Percentiles rank a stretch among this genome's conserved stretches.
Evolutionary conservation across 345 rosid genomes (phyloP).

Genomic region (Moricandia arvensis): DNA sequence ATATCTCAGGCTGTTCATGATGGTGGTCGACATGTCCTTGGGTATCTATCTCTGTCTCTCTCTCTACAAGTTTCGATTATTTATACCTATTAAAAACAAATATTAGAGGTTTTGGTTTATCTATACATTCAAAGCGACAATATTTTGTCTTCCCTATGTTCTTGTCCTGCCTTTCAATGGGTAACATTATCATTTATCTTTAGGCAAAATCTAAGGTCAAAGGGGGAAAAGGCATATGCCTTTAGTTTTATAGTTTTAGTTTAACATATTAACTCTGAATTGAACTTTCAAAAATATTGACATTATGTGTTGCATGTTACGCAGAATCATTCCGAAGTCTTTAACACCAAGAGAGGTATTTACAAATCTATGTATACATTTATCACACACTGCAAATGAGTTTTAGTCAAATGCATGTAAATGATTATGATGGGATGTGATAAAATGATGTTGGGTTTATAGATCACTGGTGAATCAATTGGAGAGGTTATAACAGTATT

Average conservation of each 20-base stretch:
- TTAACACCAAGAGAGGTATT: conserved; percentile 79
- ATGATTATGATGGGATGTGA: conserved; percentile 9
- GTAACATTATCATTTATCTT: conserved; percentile 22
- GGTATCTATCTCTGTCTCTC: conserved; percentile 10
- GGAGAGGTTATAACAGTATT: conserved; percentile 85
- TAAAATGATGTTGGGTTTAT: conserved; percentile 4
- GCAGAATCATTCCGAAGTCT: conserved; percentile 82
- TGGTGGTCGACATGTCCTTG: conserved; percentile 44
- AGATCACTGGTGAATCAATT: conserved; percentile 78
- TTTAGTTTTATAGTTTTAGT: neutral
- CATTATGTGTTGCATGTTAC: conserved; percentile 22
- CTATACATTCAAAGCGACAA: conserved; percentile 22
- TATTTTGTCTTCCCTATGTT: conserved; percentile 28
- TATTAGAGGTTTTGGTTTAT: neutral
- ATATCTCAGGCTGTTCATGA: conserved; percentile 39
- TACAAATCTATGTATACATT: neutral
- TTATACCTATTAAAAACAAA: neutral
- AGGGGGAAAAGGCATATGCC: conserved; percentile 3
- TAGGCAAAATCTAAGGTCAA: neutral
- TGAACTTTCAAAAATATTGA: neutral
- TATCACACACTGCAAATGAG: neutral
- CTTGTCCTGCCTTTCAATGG: conserved; percentile 34
- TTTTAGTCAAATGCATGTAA: neutral
- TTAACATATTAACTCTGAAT: neutral
- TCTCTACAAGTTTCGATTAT: neutral